Conservation (phyloP, 2,329 filamentous ascomycete genomes). For the Neofusicoccum parvum region DNA sequence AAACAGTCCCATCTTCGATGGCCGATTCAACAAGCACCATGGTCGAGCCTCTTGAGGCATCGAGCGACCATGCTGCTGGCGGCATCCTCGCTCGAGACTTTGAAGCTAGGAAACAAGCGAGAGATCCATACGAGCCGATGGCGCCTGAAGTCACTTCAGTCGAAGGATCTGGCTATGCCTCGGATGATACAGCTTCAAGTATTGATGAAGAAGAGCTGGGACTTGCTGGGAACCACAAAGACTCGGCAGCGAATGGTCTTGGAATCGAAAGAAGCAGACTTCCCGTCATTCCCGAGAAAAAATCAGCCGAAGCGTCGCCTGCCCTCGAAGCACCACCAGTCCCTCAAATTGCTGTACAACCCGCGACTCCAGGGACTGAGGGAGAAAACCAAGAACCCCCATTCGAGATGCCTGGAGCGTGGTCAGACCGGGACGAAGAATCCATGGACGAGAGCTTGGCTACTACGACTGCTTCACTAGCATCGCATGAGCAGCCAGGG, state of each 20-base stretch:
- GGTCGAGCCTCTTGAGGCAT: slow-evolving; percentile 51
- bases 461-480: background rate
- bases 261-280: background rate
- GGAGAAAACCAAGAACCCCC: slow-evolving; percentile 29
- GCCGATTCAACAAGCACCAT: slow-evolving; percentile 36
- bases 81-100: slow-evolving; percentile 59
- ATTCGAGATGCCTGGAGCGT: slow-evolving; percentile 33
- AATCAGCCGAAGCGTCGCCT: background rate
- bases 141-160: slow-evolving; percentile 71
- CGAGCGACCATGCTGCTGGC: slow-evolving; percentile 63
- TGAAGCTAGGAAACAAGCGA: slow-evolving; percentile 31
- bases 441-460: slow-evolving; percentile 28
- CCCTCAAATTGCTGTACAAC: slow-evolving; percentile 38
- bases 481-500: background rate
- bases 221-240: background rate
- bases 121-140: slow-evolving; percentile 59
- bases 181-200: slow-evolving; percentile 37
- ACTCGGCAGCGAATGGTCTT: background rate
- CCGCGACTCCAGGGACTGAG: slow-evolving; percentile 36
- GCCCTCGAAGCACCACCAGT: slow-evolving; percentile 25
- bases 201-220: slow-evolving; percentile 1
- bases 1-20: slow-evolving; percentile 42
- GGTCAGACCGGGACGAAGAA: slow-evolving; percentile 27
- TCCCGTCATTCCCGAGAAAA: slow-evolving; percentile 6
- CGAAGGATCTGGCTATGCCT: slow-evolving; percentile 66